These are phyloP conservation scores for Citeromyces hawaiiensis DNA, from an alignment of 1,139 yeast species.

Conservation along the genomic window DNA sequence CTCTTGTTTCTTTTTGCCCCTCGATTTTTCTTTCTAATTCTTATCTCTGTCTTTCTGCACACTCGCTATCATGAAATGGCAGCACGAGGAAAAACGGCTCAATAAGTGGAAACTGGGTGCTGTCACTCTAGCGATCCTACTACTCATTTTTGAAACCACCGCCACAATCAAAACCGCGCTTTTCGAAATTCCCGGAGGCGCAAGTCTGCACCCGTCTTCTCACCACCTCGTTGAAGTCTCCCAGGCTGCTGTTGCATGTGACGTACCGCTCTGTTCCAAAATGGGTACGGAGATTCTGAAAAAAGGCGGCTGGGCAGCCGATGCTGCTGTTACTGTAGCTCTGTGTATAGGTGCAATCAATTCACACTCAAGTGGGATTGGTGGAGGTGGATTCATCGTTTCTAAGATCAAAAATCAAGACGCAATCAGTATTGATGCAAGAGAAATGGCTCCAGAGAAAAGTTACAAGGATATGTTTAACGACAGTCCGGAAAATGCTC, in stretches of 20 bases:
- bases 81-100: background rate
- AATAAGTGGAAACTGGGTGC: background rate
- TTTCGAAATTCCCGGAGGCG: conserved; percentile 6
- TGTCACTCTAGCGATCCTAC: background rate
- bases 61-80: background rate
- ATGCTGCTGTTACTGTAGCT: conserved; percentile 83
- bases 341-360: conserved; percentile 79
- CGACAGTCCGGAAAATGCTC: conserved; percentile 31
- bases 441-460: conserved; percentile 71
- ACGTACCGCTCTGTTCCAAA: conserved; percentile 56
- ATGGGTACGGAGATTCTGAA: conserved; percentile 50
- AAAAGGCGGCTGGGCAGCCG: conserved; percentile 71
- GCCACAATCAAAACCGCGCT: background rate
- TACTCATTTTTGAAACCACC: background rate
- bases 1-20: too few species aligned
- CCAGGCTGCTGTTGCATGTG: conserved; percentile 66
- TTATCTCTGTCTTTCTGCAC: too few species aligned
- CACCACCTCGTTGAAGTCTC: conserved; percentile 21
- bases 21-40: too few species aligned
- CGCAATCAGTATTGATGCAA: conserved; percentile 62
- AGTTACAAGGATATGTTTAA: conserved; percentile 59
- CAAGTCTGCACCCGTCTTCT: conserved; percentile 24
- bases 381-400: conserved; percentile 80
- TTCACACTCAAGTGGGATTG: conserved; percentile 73
- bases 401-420: conserved; percentile 30